Conservation (phyloP, 2,329 filamentous ascomycete species). For the Verticillium isaacii region DNA sequence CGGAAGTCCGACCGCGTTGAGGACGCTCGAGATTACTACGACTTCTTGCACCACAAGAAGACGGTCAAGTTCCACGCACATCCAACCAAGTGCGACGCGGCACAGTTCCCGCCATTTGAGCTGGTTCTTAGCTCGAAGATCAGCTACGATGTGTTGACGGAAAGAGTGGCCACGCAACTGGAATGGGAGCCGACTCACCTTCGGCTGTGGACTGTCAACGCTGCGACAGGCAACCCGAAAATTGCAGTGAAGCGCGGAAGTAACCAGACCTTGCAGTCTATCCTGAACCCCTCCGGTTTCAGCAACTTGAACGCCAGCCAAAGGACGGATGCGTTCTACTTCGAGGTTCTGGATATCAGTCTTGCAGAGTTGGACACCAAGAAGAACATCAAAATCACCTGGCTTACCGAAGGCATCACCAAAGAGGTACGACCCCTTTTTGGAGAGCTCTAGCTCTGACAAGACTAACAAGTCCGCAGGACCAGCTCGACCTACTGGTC, state of each 20-base stretch:
- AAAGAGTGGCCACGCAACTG: slow-evolving; percentile 76
- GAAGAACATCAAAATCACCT: slow-evolving; percentile 77
- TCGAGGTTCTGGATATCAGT: slow-evolving; percentile 91
- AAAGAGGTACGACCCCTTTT: slow-evolving; percentile 64
- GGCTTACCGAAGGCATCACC: slow-evolving; percentile 82
- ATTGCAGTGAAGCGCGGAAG: slow-evolving; percentile 67
- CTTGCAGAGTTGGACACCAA: slow-evolving; percentile 90
- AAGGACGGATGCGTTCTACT: slow-evolving; percentile 75
- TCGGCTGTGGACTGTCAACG: slow-evolving; percentile 84
- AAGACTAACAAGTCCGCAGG: slow-evolving; percentile 38
- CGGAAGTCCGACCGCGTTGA: slow-evolving; percentile 50
- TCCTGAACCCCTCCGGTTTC: slow-evolving; percentile 71
- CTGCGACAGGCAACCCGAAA: slow-evolving; percentile 72
- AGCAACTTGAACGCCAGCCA: slow-evolving; percentile 67
- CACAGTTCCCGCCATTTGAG: slow-evolving; percentile 63
- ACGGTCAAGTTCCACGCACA: slow-evolving; percentile 73
- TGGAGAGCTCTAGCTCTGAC: too few species aligned
- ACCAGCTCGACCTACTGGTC: slow-evolving; percentile 77
- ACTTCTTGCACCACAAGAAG: slow-evolving; percentile 83
- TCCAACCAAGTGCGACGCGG: slow-evolving; percentile 47
- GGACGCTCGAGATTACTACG: slow-evolving; percentile 84
- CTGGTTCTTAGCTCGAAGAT: slow-evolving; percentile 83
- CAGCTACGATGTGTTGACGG: slow-evolving; percentile 80
- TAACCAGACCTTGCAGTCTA: slow-evolving; percentile 69
- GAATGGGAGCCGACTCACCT: slow-evolving; percentile 79